These are phyloP conservation scores for Sparassis latifolia DNA, from an alignment of 1,284 basidiomycete species.

Conservation along the genomic window DNA sequence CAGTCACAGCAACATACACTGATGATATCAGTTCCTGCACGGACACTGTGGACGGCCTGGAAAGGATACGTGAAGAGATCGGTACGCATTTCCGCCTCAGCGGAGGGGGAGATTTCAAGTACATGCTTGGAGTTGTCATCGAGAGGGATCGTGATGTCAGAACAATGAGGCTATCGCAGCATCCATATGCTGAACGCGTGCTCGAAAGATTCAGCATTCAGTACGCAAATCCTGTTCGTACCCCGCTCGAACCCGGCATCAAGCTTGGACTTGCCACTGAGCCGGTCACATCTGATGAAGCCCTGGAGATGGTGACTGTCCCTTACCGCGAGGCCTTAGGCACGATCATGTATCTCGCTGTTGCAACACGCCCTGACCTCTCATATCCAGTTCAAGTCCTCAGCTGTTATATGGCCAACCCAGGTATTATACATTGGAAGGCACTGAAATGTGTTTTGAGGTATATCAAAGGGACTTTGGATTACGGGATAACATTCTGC, in stretches of 20 bases:
- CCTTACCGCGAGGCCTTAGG: slow-evolving; percentile 4
- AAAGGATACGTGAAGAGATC: neutral
- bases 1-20: slow-evolving; percentile 14
- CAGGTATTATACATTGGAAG: slow-evolving; percentile 15
- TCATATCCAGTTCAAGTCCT: slow-evolving; percentile 5
- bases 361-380: slow-evolving; percentile 11
- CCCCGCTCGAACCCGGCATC: neutral
- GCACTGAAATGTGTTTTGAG: slow-evolving; percentile 2
- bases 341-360: slow-evolving; percentile 30
- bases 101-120: neutral
- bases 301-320: neutral
- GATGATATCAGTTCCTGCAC: slow-evolving; percentile 3
- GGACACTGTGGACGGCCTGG: neutral
- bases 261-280: neutral
- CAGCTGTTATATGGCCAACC: slow-evolving; percentile 6
- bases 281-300: neutral
- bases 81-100: neutral
- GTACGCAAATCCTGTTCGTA: neutral
- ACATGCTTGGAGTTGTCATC: slow-evolving; percentile 19
- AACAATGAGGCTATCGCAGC: slow-evolving; percentile 14
- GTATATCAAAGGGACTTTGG: neutral
- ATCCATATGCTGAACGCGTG: neutral
- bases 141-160: slow-evolving; percentile 5
- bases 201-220: neutral
- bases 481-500: neutral